phyloP scores from a whole-genome alignment of 148 eudicot genomes.

The Pouteria glomerata region DNA sequence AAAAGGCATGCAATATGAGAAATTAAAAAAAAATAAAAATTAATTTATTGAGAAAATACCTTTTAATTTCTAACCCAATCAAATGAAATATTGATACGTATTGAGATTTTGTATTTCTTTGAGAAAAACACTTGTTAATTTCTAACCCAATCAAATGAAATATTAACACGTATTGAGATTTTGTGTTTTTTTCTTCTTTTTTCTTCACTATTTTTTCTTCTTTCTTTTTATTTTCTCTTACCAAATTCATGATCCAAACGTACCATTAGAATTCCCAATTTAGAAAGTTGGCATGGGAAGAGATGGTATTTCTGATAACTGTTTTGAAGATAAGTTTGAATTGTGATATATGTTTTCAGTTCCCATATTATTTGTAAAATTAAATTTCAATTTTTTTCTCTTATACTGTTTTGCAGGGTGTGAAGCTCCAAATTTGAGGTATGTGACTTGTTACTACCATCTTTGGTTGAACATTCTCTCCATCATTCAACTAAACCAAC shows the following conservation, averaged over 20 bases:
- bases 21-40: no score
- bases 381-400: not conserved
- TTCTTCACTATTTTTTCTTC: not conserved
- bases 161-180: no score
- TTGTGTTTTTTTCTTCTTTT: not conserved
- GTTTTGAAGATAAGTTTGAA: not conserved
- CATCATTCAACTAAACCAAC: not conserved
- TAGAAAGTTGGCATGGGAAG: not conserved
- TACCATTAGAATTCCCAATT: no score
- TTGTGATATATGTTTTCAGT: not conserved
- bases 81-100: no score
- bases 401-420: constrained; percentile 38
- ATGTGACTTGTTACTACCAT: not conserved
- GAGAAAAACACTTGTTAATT: no score
- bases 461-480: not conserved
- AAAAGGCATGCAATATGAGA: no score
- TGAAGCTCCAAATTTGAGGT: constrained; percentile 76
- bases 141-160: no score
- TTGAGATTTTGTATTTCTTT: no score
- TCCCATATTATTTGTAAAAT: not conserved
- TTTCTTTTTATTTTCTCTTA: not conserved
- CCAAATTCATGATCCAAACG: no score
- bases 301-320: not conserved
- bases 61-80: no score
- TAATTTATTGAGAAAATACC: no score